Base-by-base conservation (phyloP, 768 basidiomycete genomes). In the Rossbeevera mucosa region DNA sequence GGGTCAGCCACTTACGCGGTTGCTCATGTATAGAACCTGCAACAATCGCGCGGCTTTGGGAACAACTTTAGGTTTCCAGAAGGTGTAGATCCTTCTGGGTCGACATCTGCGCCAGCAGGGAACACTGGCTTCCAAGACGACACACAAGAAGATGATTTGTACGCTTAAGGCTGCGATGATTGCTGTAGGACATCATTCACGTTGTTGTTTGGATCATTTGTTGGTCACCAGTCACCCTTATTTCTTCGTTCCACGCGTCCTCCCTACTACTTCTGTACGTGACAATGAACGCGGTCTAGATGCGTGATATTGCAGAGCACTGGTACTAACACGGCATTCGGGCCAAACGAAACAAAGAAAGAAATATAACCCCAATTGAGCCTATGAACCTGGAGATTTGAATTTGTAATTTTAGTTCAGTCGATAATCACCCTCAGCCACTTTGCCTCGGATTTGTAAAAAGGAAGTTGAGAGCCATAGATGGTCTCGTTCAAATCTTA, bases 41-140 rank as follows among this genome's bases (percentile, higher is more conserved):
- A 91, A 72, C 92, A 93, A 71, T 90, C 89, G 55, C 85, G 92
- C 66, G 87, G 86, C 42, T 94, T 96, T 66, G 94, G 95, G 44
- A 88, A 86, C 74, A 88, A 83, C 70, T 99, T 99, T 85, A 94
- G 91, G 79, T 99, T 99, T 93, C 96, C 96, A 26, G 94, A 94
- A 61, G 79, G 82, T 47, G 73, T 65, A 51, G 68, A 64, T 14
- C 62, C 72, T 33, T 59, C 65, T 44, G 64, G 63, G 20, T 70
- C 71, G 24, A 59, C 73, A 44, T 63, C 72, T 31, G 72, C 74
- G 11, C 72, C 77, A 7, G 69, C 78, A n/a, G 80, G 82, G 47
- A 92, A 93, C 54, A 73, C 86, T 30, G 87, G 83, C 21, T 93
- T 93, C 74, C 78, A 83, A 30, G 91, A 94, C 54, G 93, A 96